A percentile compares a stretch with the other conserved stretches of the same genome.
These are phyloP conservation scores for Schwanniomyces polymorphus DNA, from an alignment of 805 yeast species.

Conservation along the genomic window DNA sequence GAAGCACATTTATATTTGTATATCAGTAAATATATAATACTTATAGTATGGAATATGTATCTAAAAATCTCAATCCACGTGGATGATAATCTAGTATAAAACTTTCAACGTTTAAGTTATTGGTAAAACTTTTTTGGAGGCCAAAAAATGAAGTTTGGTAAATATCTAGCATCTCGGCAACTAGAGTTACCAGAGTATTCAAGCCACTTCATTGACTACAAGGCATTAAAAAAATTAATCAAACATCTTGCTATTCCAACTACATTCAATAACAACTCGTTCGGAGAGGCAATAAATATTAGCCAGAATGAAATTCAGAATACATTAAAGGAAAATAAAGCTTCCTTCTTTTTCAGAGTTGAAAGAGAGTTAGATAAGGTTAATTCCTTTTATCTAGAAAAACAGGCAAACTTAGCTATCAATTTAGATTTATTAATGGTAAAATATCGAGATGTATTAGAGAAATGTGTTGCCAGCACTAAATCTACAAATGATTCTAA, in stretches of 20 bases:
- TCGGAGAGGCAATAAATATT: slow-evolving; percentile 6
- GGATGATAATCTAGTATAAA: background rate
- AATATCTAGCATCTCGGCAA: slow-evolving; percentile 90
- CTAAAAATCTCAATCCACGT: background rate
- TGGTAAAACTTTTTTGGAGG: background rate
- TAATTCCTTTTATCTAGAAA: slow-evolving; percentile 85
- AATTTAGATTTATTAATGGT: slow-evolving; percentile 73
- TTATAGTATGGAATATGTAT: background rate
- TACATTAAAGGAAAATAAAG: slow-evolving; percentile 81
- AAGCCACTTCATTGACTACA: slow-evolving; percentile 91
- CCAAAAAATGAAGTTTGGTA: slow-evolving; percentile 78
- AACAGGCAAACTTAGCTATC: slow-evolving; percentile 83
- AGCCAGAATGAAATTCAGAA: slow-evolving; percentile 36
- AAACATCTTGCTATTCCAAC: slow-evolving; percentile 66
- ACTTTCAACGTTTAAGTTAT: background rate
- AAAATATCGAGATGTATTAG: slow-evolving; percentile 59
- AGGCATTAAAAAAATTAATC: slow-evolving; percentile 87
- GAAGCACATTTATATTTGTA: background rate
- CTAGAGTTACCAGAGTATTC: slow-evolving; percentile 94
- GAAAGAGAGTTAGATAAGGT: slow-evolving; percentile 97
- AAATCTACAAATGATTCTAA: background rate
- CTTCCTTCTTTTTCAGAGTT: slow-evolving; percentile 82
- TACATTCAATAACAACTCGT: slow-evolving; percentile 11
- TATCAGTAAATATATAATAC: no score
- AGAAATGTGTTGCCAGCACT: slow-evolving; percentile 12